Evolutionary conservation across 371 early-diverging fungal species (phyloP), one percentile per base, ranked within the genome.

Genomic region (Mortierella sp.): DNA sequence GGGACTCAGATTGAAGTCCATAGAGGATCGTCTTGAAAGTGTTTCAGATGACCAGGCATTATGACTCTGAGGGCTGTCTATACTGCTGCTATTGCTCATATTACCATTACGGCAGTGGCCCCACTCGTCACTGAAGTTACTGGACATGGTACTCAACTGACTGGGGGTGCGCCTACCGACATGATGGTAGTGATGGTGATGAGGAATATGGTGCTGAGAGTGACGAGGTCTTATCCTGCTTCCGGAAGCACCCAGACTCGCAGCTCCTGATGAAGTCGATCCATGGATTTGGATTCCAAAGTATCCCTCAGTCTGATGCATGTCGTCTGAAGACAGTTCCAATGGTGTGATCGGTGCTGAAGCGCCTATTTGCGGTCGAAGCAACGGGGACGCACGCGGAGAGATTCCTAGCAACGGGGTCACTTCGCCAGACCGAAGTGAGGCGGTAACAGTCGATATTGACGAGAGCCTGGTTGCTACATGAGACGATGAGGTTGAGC

Each of bases 321-420:
- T 62, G 19, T 63, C 63, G 9, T 54, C 73, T 19, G 49, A 49
- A 17, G 60, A 60, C 23, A 72, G 41, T 7, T 72, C 73, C 56
- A 73, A 43, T 6, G 68, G 75, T 9, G 75, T 73, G 50, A 68
- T 73, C 1, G 75, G 75, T 3, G 64, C 67, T 8, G 68, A 68
- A 1, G 75, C 14, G 9, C 55, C 69, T 19, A 39, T 12, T 6
- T 68, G 59, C 14, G 75, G 75, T 21, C 68, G 75, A 12, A 75
- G 57, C 52, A 59, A 42, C 6, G 75, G 75, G 0, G 69, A 75
- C 19, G n/a, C 68, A 37, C 62, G 21, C 14, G 73, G 67, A 0
- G 72, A 66, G 28, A 57, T 47, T 2, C 64, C 50, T 19, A 60
- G 7, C n/a, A 44, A 24, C n/a, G 63, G 63, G 0, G 63, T 72